Percentiles rank a stretch among this genome's conserved stretches.
Evolutionary conservation across 139 green algal genomes (phyloP).

Genomic region (Desmodesmus armatus): DNA sequence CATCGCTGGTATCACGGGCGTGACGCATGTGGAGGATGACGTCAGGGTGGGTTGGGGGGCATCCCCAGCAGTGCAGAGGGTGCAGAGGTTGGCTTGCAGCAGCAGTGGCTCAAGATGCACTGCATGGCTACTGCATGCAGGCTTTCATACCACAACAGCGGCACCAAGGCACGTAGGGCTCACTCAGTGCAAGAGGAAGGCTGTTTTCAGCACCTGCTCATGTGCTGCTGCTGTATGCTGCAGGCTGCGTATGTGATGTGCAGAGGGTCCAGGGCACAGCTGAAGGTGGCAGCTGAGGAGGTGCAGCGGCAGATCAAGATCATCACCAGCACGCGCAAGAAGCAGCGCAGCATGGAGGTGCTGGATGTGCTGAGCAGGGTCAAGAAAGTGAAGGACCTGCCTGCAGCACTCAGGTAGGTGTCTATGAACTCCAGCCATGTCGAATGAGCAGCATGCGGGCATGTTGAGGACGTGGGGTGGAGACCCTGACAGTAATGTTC

Average conservation of each 20-base stretch:
- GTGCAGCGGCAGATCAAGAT: constrained; percentile 61
- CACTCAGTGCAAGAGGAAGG: no score
- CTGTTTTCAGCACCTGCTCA: no score
- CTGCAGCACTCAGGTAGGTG: constrained; percentile 63
- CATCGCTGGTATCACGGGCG: constrained; percentile 55
- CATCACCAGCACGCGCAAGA: constrained; percentile 57
- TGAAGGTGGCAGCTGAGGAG: constrained; percentile 58
- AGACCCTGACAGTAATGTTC: not conserved
- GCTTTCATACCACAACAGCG: not conserved
- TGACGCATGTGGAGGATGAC: constrained; percentile 54
- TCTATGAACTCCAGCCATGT: no score
- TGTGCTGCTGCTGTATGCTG: no score
- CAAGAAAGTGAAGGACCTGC: constrained; percentile 53
- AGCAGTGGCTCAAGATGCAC: not conserved
- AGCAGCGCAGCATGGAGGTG: constrained; percentile 61
- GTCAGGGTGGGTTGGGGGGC: constrained; percentile 48
- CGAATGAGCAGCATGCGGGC: no score
- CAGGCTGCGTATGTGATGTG: constrained; percentile 54
- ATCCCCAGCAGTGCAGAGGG: not conserved
- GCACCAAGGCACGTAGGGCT: not conserved
- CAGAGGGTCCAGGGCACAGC: constrained; percentile 43
- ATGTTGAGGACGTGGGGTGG: not conserved
- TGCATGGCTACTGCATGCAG: not conserved
- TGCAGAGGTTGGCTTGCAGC: not conserved
- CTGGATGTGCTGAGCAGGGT: constrained; percentile 55